Evolutionary conservation across 1,139 yeast species (phyloP), one percentile per base, ranked within the genome.

Genomic region (Blastobotrys proliferans): DNA sequence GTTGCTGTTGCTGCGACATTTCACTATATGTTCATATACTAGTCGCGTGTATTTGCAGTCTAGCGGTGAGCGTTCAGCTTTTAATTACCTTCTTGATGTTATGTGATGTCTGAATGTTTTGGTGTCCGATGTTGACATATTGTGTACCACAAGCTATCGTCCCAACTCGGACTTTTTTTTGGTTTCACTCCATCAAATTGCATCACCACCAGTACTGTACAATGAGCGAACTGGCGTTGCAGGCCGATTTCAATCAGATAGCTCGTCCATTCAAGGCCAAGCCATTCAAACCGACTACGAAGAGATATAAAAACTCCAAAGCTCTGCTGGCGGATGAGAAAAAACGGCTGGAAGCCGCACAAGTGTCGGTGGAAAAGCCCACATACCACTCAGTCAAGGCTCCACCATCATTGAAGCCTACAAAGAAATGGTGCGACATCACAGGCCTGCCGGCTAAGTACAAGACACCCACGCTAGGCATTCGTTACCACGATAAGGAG

Each of bases 391-490:
- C 66, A 46, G 68, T 90, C 6, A 78, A 77, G 26, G 95, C 97
- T 0, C 96, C 97, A 2, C 98, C 98, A 0, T 83, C 94, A 5
- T 66, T 90, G 52, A 74, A 70, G 53, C 97, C 97, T 0, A 69
- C 72, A 17, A 86, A 83, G 65, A 82, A 80, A 56, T 92, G 88
- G 67, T 92, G 98, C 66, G 98, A 92, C 62, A 80, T 92, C 41
- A 92, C 98, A 0, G 98, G 98, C 0, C 69, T 92, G 20, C 82
- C 79, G 43, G 94, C 90, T 0, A 73, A 66, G 37, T 92, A 92
- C 68, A 81, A 76, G 58, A 75, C 83, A 34, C 94, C 94, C 0
- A 70, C 82, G 11, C 85, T 81, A 57, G 83, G 86, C 33, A 68
- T 92, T 47, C 69, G 96, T 45, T 92, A 79, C 63, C 80, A 85